Conservation (phyloP, 768 basidiomycete species). For the Crucibulum laeve region DNA sequence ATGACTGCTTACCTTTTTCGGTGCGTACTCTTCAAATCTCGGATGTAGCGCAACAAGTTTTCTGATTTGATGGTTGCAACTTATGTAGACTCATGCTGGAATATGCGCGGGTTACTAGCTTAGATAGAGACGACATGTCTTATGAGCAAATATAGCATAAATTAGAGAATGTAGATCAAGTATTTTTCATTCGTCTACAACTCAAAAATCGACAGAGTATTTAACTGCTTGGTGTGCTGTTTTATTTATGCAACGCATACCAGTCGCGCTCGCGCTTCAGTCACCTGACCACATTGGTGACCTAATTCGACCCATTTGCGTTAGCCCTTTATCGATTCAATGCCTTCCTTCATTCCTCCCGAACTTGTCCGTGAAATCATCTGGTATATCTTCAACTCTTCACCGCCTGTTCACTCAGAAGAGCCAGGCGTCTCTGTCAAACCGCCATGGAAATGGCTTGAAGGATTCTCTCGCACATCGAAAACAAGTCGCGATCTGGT, state of each 20-base stretch:
- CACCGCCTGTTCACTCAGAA: conserved; percentile 4
- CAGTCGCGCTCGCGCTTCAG: too few species aligned
- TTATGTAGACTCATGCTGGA: conserved; percentile 19
- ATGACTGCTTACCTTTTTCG: conserved; percentile 43
- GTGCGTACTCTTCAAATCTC: conserved; percentile 17
- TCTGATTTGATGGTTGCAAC: neutral
- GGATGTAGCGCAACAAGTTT: neutral
- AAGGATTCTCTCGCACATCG: conserved; percentile 23
- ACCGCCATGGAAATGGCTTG: conserved; percentile 20
- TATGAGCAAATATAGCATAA: conserved; percentile 4
- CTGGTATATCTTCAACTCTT: conserved; percentile 12
- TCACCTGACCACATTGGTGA: neutral
- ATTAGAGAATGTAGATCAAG: too few species aligned
- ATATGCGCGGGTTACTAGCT: conserved; percentile 23
- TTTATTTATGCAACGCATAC: too few species aligned
- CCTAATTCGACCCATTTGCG: too few species aligned
- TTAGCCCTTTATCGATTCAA: too few species aligned
- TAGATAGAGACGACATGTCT: conserved; percentile 21
- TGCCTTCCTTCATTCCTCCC: conserved; percentile 15
- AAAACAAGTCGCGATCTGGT: conserved; percentile 21
- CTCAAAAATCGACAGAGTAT: too few species aligned
- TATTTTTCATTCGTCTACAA: too few species aligned
- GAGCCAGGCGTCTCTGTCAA: conserved; percentile 16
- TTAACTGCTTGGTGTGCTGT: too few species aligned
- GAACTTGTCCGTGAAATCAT: conserved; percentile 31